Percentiles rank a stretch among this genome's conserved stretches.
Evolutionary conservation across 805 yeast species (phyloP).

Genomic region (Cyberlindnera maritima): DNA sequence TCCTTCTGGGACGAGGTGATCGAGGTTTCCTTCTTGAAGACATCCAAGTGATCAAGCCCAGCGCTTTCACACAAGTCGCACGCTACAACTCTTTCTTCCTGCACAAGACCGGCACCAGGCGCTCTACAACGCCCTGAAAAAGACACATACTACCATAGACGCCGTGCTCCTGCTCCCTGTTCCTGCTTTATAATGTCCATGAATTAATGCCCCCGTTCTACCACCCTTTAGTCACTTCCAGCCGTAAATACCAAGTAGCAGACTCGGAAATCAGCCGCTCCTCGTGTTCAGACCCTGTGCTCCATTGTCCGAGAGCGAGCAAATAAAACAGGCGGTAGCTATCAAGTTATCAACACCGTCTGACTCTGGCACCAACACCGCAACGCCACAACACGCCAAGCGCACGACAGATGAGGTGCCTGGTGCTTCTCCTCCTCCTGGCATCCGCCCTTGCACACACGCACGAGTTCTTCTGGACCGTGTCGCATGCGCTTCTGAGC

Average conservation of each 20-base stretch:
- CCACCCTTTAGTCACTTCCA: too few species aligned
- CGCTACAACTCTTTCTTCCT: neutral
- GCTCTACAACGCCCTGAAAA: neutral
- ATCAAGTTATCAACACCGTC: neutral
- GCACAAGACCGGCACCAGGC: neutral
- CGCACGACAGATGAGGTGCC: neutral
- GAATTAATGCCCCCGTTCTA: neutral
- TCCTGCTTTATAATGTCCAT: neutral
- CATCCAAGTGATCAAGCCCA: neutral
- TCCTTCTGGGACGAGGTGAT: constrained; percentile 15
- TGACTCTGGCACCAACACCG: neutral
- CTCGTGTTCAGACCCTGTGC: too few species aligned
- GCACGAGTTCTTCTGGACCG: constrained; percentile 36
- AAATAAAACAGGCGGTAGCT: neutral
- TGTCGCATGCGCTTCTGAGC: constrained; percentile 39
- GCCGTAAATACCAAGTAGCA: too few species aligned
- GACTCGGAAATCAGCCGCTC: too few species aligned
- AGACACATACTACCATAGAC: neutral
- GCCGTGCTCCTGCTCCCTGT: neutral
- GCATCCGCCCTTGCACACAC: constrained; percentile 11
- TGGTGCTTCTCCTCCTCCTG: neutral
- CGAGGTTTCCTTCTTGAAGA: constrained; percentile 13
- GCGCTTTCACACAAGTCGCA: neutral
- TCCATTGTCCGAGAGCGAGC: neutral
- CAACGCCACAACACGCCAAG: neutral